Base-by-base conservation (phyloP, 208 protist genomes). In the Acanthamoeba culbertsoni region DNA sequence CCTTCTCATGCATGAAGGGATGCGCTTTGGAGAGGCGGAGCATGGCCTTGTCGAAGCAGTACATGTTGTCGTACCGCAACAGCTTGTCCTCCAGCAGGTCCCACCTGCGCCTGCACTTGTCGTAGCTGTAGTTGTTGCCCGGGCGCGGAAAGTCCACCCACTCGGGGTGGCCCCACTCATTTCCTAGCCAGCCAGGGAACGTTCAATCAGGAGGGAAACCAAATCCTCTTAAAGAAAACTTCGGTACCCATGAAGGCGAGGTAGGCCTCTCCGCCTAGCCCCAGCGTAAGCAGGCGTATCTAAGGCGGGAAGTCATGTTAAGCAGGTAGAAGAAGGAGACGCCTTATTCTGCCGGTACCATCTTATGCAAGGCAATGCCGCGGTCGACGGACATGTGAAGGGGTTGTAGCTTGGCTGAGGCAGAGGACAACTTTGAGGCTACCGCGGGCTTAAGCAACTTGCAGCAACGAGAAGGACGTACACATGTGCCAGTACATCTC, bases 151-250 rank as follows among this genome's bases (percentile, higher is more conserved):
- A 98, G 91, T 99, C 98, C 1, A 99, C 95, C 98, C 98, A 99
- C 91, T 99, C 98, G 35, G 98, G 98, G 93, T 99, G 98, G 20
- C 98, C 98, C 93, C 98, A 99, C 92, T 99, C 98, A 93, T 99
- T 99, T 40, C 98, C 97, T 96, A 98, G 97, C 33, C 97, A n/a
- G 59, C 18, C 59, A 10, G 28, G 31, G 28, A 7, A 0, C 95
- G 37, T n/a, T n/a, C n/a, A n/a, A n/a, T n/a, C n/a, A n/a, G n/a
- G n/a, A n/a, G n/a, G n/a, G n/a, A n/a, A n/a, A n/a, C n/a, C n/a
- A n/a, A n/a, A n/a, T n/a, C n/a, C n/a, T n/a, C n/a, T n/a, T n/a
- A n/a, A n/a, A n/a, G n/a, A n/a, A n/a, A n/a, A n/a, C n/a, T n/a
- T n/a, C n/a, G n/a, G 73, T 95, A 96, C 37, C 96, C 42, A 96